Evolutionary conservation across 2,329 filamentous ascomycete genomes (phyloP).

Genomic region (Sporothrix luriei): DNA sequence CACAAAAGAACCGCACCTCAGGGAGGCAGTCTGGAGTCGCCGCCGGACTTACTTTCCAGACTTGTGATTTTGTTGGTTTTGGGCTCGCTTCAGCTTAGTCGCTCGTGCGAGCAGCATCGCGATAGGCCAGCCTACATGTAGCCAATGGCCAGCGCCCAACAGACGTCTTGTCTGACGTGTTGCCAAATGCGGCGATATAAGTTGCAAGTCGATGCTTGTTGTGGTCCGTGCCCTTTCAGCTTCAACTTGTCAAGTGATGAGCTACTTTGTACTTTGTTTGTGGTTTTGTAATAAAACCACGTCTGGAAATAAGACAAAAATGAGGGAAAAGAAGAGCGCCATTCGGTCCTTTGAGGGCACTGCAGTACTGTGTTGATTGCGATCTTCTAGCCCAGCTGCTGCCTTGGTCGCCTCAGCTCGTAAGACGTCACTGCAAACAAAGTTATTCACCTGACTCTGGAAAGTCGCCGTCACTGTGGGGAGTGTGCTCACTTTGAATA

Average conservation of each 20-base stretch:
- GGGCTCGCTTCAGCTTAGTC: background rate
- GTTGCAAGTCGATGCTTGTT: background rate
- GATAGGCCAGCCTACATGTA: no score
- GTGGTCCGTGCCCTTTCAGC: background rate
- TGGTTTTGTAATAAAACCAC: background rate
- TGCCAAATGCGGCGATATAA: slow-evolving; percentile 8
- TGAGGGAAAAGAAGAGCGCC: background rate
- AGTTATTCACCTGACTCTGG: no score
- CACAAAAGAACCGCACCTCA: background rate
- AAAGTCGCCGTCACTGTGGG: background rate
- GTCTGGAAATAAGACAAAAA: no score
- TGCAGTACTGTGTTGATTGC: background rate
- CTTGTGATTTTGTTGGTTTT: no score
- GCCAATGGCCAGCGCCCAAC: background rate
- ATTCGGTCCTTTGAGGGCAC: slow-evolving; percentile 14
- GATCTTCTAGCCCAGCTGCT: background rate
- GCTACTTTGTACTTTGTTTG: background rate
- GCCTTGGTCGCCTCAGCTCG: background rate
- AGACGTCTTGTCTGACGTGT: background rate
- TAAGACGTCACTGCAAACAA: no score
- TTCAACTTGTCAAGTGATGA: background rate
- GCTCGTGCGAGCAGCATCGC: background rate
- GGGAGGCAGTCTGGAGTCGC: background rate
- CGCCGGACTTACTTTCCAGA: background rate
- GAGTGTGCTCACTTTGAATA: background rate